Evolutionary conservation across 352 stramenopile species (phyloP).

Genomic region (Globisporangium camurandrum): DNA sequence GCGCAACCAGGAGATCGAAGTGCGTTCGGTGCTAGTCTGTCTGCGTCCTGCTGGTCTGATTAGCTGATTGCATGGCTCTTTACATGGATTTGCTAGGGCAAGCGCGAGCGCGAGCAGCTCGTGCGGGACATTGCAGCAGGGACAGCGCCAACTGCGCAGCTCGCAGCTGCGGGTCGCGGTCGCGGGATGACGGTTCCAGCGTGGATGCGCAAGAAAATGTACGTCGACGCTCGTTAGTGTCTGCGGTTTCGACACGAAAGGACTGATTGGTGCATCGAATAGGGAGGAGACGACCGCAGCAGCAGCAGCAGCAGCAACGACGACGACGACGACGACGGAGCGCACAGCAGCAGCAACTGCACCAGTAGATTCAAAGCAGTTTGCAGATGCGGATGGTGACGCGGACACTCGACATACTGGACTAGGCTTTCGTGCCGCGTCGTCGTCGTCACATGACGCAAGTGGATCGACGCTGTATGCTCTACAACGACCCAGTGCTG

Average conservation of each 20-base stretch:
- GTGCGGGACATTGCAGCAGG: conserved; percentile 65
- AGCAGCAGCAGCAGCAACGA: not conserved
- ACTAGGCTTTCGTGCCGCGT: conserved; percentile 25
- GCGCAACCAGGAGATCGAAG: conserved; percentile 61
- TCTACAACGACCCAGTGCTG: not conserved
- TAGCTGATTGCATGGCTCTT: not conserved
- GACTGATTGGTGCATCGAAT: not conserved
- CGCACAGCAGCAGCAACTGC: too few relatives aligned
- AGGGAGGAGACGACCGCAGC: conserved; percentile 47
- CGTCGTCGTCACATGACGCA: too few relatives aligned
- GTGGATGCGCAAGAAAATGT: conserved; percentile 92
- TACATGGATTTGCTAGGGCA: conserved; percentile 25
- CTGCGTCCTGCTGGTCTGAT: not conserved
- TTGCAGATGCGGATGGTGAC: conserved; percentile 72
- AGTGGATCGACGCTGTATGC: not conserved
- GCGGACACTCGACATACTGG: conserved; percentile 15
- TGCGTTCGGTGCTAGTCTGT: conserved; percentile 11
- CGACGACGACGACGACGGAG: not conserved
- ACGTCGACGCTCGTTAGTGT: too few relatives aligned
- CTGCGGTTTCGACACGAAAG: not conserved
- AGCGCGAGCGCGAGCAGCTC: conserved; percentile 60
- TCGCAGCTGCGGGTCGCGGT: conserved; percentile 55
- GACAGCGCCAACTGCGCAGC: conserved; percentile 38
- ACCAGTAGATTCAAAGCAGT: conserved; percentile 25
- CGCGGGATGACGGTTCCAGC: conserved; percentile 88